Base-by-base conservation (phyloP, 257 asterid species). In the Solanum paucissectum region DNA sequence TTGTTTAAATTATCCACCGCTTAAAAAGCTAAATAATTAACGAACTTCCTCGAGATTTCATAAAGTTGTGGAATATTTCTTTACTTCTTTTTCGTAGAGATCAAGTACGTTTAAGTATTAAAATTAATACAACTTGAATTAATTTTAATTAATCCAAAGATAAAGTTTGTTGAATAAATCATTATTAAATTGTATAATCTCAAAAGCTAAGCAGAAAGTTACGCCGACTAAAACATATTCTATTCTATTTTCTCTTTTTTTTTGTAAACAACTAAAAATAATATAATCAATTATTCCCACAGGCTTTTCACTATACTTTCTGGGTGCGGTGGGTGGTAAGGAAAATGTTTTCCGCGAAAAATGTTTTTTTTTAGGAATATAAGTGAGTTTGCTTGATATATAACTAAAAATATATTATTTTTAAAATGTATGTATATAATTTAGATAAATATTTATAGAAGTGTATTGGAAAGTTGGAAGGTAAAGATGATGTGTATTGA, bases 61-160 rank as follows among this genome's bases (percentile, higher is more conserved):
- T 83, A 83, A 81, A 87, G 87, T 85, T 40, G 55, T 62, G 88
- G 82, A 87, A 71, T 86, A 85, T 74, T 37, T 72, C 77, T 68
- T 49, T 37, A 87, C 83, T 64, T 29, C 9, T 60, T 49, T 60
- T n/a, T 21, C 68, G 68, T 60, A 21, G 68, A 60, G n/a, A 60
- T 60, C 68, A 60, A 60, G 85, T 81, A 81, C 29, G 12, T 36
- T 58, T 40, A 83, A 84, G 18, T 75, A 32, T 84, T 32, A 85
- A 66, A 23, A 36, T 27, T 69, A 88, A 9, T 89, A 29, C 85
- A 81, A 81, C 68, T 87, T 87, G 55, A 32, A 60, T 75, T 29
- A 9, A 5, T 81, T 27, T 8, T 20, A 13, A 46, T 81, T 81
- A 81, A 27, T 46, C 2, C 27, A 81, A 81, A 44, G 27, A 27